Conservation (phyloP, 2,329 filamentous ascomycete species). For the Macroventuria anomochaeta region DNA sequence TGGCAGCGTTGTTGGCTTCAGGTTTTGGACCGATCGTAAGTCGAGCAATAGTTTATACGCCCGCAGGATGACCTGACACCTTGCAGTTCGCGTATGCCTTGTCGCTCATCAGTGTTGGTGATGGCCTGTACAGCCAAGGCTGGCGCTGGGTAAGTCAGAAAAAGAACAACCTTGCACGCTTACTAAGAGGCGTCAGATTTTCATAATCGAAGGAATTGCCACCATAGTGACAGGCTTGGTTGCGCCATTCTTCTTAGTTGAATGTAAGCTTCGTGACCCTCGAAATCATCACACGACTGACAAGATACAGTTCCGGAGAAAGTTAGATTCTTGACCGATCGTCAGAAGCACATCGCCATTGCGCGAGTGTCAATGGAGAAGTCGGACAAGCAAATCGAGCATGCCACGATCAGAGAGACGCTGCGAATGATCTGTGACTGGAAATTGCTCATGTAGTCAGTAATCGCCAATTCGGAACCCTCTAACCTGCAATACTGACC, state of each 20-base stretch:
- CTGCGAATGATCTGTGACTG: slow-evolving; percentile 37
- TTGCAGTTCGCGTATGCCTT: slow-evolving; percentile 40
- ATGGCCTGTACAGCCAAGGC: slow-evolving; percentile 39
- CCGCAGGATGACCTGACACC: not conserved
- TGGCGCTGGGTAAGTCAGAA: slow-evolving; percentile 33
- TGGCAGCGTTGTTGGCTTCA: slow-evolving; percentile 38
- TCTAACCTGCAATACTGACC: slow-evolving; percentile 1
- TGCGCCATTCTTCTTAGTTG: slow-evolving; percentile 34
- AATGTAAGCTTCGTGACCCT: slow-evolving; percentile 20
- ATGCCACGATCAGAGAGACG: slow-evolving; percentile 32
- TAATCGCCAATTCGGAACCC: not conserved
- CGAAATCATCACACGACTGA: not conserved
- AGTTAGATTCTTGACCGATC: slow-evolving; percentile 35
- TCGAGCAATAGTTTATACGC: not conserved
- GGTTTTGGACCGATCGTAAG: slow-evolving; percentile 44
- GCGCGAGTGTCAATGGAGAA: slow-evolving; percentile 38
- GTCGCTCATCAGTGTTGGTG: slow-evolving; percentile 41
- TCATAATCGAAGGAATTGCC: slow-evolving; percentile 31
- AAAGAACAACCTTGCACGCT: not conserved
- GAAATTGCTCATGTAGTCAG: slow-evolving; percentile 40
- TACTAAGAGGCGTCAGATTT: slow-evolving; percentile 19
- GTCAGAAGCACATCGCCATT: slow-evolving; percentile 35
- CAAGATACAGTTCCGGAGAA: slow-evolving; percentile 30
- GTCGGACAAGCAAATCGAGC: slow-evolving; percentile 28
- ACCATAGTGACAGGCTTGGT: slow-evolving; percentile 28